Evolutionary conservation across 1,284 basidiomycete species (phyloP).

Genomic region (Porphyrellus sp.): DNA sequence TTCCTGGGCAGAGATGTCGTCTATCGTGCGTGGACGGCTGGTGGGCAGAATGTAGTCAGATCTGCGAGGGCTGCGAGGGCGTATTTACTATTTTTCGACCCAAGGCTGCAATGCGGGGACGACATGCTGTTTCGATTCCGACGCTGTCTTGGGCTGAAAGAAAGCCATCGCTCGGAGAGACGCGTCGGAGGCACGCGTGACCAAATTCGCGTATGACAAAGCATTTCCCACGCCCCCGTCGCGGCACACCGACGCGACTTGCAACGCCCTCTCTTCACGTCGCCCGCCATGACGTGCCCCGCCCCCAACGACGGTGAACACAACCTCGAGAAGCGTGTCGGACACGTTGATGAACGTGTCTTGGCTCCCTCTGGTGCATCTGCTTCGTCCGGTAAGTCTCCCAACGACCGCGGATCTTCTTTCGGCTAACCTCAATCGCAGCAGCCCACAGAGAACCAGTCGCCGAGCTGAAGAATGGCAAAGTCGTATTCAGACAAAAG

Average conservation of each 20-base stretch:
- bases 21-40: constrained; percentile 96
- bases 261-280: constrained; percentile 12
- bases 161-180: constrained; percentile 47
- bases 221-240: constrained; percentile 24
- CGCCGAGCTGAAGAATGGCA: constrained; percentile 72
- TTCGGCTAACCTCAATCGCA: constrained; percentile 1
- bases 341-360: constrained; percentile 2
- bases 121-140: constrained; percentile 41
- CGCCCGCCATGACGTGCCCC: constrained; percentile 37
- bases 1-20: constrained; percentile 96
- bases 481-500: constrained; percentile 78
- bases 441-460: constrained; percentile 40
- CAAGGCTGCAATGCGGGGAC: constrained; percentile 83
- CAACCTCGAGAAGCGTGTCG: constrained; percentile 7
- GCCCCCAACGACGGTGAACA: constrained; percentile 39
- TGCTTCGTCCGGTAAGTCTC: constrained; percentile 19
- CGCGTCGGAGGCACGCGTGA: constrained; percentile 37
- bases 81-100: constrained; percentile 93
- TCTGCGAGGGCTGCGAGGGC: neutral
- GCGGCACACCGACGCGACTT: constrained; percentile 22
- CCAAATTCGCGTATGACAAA: constrained; percentile 32
- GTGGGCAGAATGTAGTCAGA: constrained; percentile 8
- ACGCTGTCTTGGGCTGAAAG: constrained; percentile 50
- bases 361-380: constrained; percentile 15
- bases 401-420: neutral